phyloP scores from a whole-genome alignment of 1,284 basidiomycete genomes.

The Ganoderma lingzhi region DNA sequence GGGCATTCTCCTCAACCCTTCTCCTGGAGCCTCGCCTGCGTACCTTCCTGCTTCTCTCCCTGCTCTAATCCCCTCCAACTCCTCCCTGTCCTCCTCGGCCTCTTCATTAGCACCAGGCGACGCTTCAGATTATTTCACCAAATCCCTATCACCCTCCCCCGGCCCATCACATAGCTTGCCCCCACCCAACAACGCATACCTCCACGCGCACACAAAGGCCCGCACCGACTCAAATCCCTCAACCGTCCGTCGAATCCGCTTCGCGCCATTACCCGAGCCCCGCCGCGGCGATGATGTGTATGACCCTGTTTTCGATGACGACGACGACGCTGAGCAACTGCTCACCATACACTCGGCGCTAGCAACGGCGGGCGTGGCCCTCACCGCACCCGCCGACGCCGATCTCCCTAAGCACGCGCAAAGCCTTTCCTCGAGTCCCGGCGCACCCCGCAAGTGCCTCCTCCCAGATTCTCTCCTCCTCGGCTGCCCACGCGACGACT shows the following conservation, averaged over 20 bases:
- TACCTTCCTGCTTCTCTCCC: slow-evolving; percentile 36
- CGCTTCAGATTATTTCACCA: slow-evolving; percentile 40
- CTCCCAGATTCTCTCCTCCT: slow-evolving; percentile 29
- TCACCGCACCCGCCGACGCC: slow-evolving; percentile 24
- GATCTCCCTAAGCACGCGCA: slow-evolving; percentile 21
- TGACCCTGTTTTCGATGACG: slow-evolving; percentile 41
- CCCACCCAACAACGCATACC: slow-evolving; percentile 22
- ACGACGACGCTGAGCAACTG: slow-evolving; percentile 33
- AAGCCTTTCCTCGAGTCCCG: slow-evolving; percentile 28
- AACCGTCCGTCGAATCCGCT: slow-evolving; percentile 63
- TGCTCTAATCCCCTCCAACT: slow-evolving; percentile 38
- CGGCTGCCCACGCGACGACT: slow-evolving; percentile 19
- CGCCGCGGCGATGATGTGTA: slow-evolving; percentile 54
- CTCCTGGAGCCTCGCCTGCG: slow-evolving; percentile 41
- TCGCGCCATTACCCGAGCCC: slow-evolving; percentile 81
- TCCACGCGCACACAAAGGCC: slow-evolving; percentile 28
- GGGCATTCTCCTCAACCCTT: slow-evolving; percentile 47
- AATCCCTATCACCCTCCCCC: slow-evolving; percentile 32
- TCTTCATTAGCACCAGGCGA: slow-evolving; percentile 37
- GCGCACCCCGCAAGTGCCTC: slow-evolving; percentile 18
- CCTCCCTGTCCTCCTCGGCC: slow-evolving; percentile 39
- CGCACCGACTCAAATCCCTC: slow-evolving; percentile 35
- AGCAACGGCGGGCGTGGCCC: slow-evolving; percentile 17
- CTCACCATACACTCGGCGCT: slow-evolving; percentile 30
- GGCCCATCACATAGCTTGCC: slow-evolving; percentile 28